Percentiles rank a stretch among this genome's conserved stretches.
phyloP scores from a whole-genome alignment of 2,329 filamentous ascomycete species.

The Thelonectria discophora region DNA sequence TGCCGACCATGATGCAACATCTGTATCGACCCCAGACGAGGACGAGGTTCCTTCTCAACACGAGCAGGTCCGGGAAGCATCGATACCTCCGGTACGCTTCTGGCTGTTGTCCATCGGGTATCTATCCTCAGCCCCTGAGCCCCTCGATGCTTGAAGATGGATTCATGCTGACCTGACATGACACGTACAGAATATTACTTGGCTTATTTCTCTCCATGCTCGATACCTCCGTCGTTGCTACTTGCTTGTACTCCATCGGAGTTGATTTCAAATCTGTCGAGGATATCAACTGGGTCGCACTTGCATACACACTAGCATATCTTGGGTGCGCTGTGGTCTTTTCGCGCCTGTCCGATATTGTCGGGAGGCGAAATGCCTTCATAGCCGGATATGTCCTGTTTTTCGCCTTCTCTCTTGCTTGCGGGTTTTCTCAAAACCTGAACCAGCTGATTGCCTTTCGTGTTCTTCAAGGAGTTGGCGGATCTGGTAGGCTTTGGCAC shows the following conservation, averaged over 20 bases:
- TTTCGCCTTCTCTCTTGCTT: constrained; percentile 64
- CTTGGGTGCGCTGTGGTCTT: constrained; percentile 65
- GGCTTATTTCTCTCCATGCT: constrained; percentile 67
- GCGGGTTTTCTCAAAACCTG: constrained; percentile 50
- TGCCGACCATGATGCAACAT: not conserved
- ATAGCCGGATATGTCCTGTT: constrained; percentile 62
- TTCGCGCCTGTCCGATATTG: constrained; percentile 62
- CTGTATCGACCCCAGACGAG: not conserved
- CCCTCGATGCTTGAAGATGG: not conserved
- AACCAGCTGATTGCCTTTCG: constrained; percentile 60
- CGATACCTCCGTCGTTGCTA: constrained; percentile 69
- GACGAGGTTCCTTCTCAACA: constrained; percentile 1
- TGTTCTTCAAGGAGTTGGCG: constrained; percentile 61
- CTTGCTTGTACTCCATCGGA: constrained; percentile 64
- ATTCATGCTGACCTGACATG: not conserved
- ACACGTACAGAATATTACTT: constrained; percentile 52
- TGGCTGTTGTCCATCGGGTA: constrained; percentile 49
- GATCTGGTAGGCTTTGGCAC: constrained; percentile 50
- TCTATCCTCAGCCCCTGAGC: not conserved
- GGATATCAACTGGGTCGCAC: constrained; percentile 62
- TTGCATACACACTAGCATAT: constrained; percentile 65
- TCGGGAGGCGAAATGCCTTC: constrained; percentile 63
- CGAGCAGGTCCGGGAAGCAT: constrained; percentile 19
- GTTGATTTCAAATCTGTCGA: constrained; percentile 57
- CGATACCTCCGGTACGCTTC: constrained; percentile 45